Evolutionary conservation across 202 grass and related monocot species (phyloP), one percentile per base, ranked within the genome.

Genomic region (Setaria viridis): DNA sequence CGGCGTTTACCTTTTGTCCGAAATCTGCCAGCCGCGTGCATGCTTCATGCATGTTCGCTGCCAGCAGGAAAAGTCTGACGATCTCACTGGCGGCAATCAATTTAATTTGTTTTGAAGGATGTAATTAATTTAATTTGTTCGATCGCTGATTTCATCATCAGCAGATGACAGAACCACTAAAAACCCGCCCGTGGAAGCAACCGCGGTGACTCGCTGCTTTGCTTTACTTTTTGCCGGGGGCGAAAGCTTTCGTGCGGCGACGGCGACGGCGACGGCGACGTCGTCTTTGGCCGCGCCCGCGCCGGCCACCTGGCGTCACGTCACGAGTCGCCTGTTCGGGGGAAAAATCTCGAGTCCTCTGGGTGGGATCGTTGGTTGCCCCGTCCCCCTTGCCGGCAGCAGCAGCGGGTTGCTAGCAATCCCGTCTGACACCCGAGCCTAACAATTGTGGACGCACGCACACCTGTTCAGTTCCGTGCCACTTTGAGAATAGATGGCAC

Each of bases 221-320:
- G 39, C 25, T 25, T 25, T 41, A 41, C 25, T 25, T 41, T 41
- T 41, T 6, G 6, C 64, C 41, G 72, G 37, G 37, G 20, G 79
- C 41, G 56, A 20, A 49, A 20, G 79, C 66, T 59, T 85, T 9
- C 83, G 49, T 50, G 83, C 19, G 56, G 30, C 65, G 57, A 90
- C 66, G 67, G 73, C 73, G 58, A 86, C 66, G 56, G 30, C 65
- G 57, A 90, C 66, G 67, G 73, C 73, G 58, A 86, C 66, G 25
- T 0, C 25, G 58, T 48, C 30, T 9, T 37, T 15, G 32, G 68
- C 19, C 58, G 66, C 16, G 15, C 65, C 82, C 50, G 48, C 47
- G 62, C 78, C 62, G 30, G 62, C 77, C 62, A 60, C 4, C 17
- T 47, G 15, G 48, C 15, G 49, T 8, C 45, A 15, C 29, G 62